A percentile compares a stretch with the other conserved stretches of the same genome.
Conservation (phyloP, 805 yeast genomes). For the Wickerhamiella shivajii region DNA sequence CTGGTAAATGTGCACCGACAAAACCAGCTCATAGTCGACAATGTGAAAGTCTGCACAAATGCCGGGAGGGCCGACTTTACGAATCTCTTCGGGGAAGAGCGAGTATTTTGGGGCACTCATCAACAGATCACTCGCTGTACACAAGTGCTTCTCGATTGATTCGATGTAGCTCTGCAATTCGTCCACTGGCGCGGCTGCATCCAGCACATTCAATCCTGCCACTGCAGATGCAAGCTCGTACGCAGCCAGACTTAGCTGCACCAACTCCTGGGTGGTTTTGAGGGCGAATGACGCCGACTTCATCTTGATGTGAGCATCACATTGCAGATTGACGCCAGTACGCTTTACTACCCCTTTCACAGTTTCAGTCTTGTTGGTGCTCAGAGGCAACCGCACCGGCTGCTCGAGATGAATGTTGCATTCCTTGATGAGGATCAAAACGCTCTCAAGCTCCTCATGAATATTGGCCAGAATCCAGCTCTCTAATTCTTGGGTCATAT, state of each 20-base stretch:
- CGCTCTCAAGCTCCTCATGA: constrained; percentile 12
- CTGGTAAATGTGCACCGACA: constrained; percentile 6
- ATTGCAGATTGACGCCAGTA: constrained; percentile 2
- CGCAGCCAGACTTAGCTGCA: constrained; percentile 5
- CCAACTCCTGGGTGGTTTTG: constrained; percentile 1
- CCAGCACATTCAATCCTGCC: not conserved
- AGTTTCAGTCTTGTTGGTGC: constrained; percentile 1
- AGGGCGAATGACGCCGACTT: not conserved
- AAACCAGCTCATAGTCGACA: constrained; percentile 5
- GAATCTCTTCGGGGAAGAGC: constrained; percentile 5
- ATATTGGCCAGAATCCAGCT: constrained; percentile 6
- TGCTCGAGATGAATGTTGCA: constrained; percentile 2
- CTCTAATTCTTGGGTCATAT: constrained; percentile 3
- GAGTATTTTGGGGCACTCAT: not conserved
- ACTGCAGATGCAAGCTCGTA: constrained; percentile 1
- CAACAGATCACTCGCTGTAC: not conserved
- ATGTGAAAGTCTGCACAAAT: constrained; percentile 3
- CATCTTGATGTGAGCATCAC: constrained; percentile 1
- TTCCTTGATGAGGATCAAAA: constrained; percentile 1
- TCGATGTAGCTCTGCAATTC: not conserved
- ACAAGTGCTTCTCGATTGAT: not conserved
- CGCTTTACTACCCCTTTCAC: constrained; percentile 6
- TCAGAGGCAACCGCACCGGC: constrained; percentile 6
- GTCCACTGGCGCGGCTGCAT: not conserved
- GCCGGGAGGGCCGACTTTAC: constrained; percentile 1